Evolutionary conservation across 2,329 filamentous ascomycete genomes (phyloP).

Genomic region (Cercospora sojina): DNA sequence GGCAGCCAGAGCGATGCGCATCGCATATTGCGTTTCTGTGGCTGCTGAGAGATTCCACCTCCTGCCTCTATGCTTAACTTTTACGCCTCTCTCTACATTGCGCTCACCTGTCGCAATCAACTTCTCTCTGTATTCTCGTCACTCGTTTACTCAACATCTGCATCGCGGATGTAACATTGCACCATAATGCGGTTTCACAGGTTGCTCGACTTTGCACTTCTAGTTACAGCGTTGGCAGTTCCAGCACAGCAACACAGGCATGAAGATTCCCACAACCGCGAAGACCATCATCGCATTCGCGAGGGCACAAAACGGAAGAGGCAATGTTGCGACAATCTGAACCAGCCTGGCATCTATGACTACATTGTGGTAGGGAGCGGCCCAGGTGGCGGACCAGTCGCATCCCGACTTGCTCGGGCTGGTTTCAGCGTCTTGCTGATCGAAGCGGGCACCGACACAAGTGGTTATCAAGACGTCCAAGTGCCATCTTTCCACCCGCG

Average conservation of each 20-base stretch:
- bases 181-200: constrained; percentile 8
- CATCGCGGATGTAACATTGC: neutral
- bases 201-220: constrained; percentile 7
- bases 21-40: neutral
- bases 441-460: constrained; percentile 60
- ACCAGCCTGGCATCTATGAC: constrained; percentile 40
- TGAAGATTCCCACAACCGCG: neutral
- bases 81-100: neutral
- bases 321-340: neutral
- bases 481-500: constrained; percentile 16
- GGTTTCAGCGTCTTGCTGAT: constrained; percentile 60
- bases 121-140: neutral
- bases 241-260: constrained; percentile 7
- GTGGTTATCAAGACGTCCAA: constrained; percentile 46
- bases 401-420: constrained; percentile 58
- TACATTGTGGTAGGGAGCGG: constrained; percentile 63
- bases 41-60: neutral
- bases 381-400: constrained; percentile 58
- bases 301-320: constrained; percentile 8
- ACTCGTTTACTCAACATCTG: neutral
- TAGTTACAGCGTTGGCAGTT: constrained; percentile 8
- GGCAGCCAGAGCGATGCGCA: neutral
- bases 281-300: neutral
- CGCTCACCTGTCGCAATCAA: neutral
- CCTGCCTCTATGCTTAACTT: neutral